Base-by-base conservation (phyloP, 441 rosid genomes). In the Pelargonium australe region DNA sequence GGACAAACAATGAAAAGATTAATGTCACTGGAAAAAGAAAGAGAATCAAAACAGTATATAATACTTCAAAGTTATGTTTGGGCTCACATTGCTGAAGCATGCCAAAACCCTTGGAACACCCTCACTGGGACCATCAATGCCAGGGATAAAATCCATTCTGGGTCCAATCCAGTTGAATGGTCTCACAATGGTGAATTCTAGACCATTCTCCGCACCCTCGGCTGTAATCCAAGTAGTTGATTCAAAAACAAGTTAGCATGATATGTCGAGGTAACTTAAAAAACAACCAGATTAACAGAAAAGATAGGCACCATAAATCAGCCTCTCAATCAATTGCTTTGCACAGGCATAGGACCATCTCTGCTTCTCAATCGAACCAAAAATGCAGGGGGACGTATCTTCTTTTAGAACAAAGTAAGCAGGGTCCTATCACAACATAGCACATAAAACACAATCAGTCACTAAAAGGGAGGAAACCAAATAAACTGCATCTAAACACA, bases 91-190 rank as follows among this genome's bases (percentile, higher is more conserved):
- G 80, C 97, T 95, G 75, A 91, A 91, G 91, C 99, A 95, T 1
- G 99, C 99, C 68, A 92, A 80, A 73, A 95, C 99, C 76, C 99
- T 84, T 13, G 99, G 99, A 76, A 95, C 97, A 72, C 99, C 99
- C 84, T 92, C 98, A 78, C 94, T 92, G 43, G 99, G 98, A 75
- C 98, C 99, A 77, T 95, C 99, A 70, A 95, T 85, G 68, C 99
- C 98, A 37, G 98, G 99, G 76, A 92, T 95, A 81, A 95, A 95
- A 80, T 95, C 99, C 99, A 95, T 95, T 81, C 99, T 86, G n/a
- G 99, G 99, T 79, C 98, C 99, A 83, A 95, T 95, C 97, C 96
- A 91, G 88, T 95, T 95, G 67, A 95, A 95, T 23, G 99, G 99
- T 65, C 99, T 88, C 71, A 91, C 93, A 66, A 95, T 85, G 68